phyloP scores from a whole-genome alignment of 108 stramenopile species.

The Cylindrotheca fusiformis region DNA sequence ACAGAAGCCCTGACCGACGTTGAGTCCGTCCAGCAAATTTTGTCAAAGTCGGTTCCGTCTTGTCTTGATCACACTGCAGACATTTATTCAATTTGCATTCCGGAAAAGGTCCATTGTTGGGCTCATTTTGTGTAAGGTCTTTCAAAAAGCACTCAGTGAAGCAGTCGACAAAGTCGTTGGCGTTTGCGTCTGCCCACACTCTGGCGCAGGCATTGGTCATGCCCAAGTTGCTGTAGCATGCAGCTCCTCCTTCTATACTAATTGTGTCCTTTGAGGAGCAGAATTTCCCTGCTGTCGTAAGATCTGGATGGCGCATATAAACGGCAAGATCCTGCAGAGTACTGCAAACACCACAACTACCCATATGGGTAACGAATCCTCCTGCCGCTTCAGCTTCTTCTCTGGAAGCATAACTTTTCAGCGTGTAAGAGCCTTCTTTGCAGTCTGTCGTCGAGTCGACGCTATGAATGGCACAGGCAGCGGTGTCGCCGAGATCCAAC shows the following conservation, averaged over 20 bases:
- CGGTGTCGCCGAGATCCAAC: constrained; percentile 7
- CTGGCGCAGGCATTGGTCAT: constrained; percentile 34
- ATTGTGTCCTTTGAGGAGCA: constrained; percentile 16
- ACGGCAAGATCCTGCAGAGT: constrained; percentile 39
- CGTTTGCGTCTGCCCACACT: constrained; percentile 30
- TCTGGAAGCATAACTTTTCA: constrained; percentile 17
- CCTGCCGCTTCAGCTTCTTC: constrained; percentile 18
- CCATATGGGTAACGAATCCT: constrained; percentile 32
- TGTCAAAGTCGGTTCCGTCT: constrained; percentile 35
- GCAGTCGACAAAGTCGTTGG: constrained; percentile 16
- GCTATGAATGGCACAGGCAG: constrained; percentile 33
- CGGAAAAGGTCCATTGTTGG: constrained; percentile 45
- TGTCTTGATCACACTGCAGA: constrained; percentile 47
- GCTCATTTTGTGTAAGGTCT: constrained; percentile 5
- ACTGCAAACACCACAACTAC: constrained; percentile 36
- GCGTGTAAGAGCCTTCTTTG: constrained; percentile 2
- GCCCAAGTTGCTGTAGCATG: constrained; percentile 30
- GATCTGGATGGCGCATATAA: constrained; percentile 15
- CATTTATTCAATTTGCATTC: constrained; percentile 43
- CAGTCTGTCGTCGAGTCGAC: neutral
- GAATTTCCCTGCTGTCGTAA: constrained; percentile 20
- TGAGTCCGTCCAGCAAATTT: constrained; percentile 45
- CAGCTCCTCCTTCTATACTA: constrained; percentile 18
- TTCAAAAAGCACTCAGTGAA: constrained; percentile 15
- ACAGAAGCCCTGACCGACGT: constrained; percentile 42